Conservation (phyloP, 306 rosid species). For the Biancaea sappan region DNA sequence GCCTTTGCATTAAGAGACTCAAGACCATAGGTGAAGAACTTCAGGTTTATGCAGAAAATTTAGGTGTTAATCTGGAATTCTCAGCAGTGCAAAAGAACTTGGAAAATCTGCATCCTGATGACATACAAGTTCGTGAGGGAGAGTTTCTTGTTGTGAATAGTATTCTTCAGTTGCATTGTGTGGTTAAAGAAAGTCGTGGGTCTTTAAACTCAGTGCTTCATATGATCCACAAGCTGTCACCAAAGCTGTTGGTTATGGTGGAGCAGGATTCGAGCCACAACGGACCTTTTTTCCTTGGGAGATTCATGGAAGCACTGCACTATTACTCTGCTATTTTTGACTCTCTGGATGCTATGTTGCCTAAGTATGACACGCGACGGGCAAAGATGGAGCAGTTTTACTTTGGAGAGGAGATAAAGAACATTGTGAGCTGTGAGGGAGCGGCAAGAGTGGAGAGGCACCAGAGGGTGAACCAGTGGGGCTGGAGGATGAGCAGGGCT, state of each 20-base stretch:
- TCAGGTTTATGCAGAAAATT: constrained; percentile 43
- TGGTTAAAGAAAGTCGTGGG: constrained; percentile 87
- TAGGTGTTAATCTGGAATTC: constrained; percentile 60
- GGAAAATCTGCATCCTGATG: constrained; percentile 55
- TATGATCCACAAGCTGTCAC: constrained; percentile 67
- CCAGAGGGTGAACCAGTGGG: constrained; percentile 90
- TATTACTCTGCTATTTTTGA: constrained; percentile 92
- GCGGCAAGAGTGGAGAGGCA: constrained; percentile 86
- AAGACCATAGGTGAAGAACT: constrained; percentile 64
- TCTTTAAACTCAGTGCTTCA: constrained; percentile 77
- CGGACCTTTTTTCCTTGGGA: constrained; percentile 93
- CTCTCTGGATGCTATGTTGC: constrained; percentile 75
- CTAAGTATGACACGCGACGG: constrained; percentile 76
- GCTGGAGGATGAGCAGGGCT: constrained; percentile 86
- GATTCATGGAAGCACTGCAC: constrained; percentile 89
- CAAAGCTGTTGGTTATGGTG: constrained; percentile 63
- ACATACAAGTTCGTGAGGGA: constrained; percentile 52
- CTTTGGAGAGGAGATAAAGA: constrained; percentile 90
- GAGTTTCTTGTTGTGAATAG: constrained; percentile 76
- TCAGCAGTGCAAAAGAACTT: constrained; percentile 57
- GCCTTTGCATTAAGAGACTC: constrained; percentile 52
- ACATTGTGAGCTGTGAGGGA: constrained; percentile 93
- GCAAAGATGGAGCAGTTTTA: constrained; percentile 90
- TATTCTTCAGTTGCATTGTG: constrained; percentile 87
- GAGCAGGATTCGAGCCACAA: constrained; percentile 93